Conservation (phyloP, 139 green algal genomes). For the Chlorella ohadii region DNA sequence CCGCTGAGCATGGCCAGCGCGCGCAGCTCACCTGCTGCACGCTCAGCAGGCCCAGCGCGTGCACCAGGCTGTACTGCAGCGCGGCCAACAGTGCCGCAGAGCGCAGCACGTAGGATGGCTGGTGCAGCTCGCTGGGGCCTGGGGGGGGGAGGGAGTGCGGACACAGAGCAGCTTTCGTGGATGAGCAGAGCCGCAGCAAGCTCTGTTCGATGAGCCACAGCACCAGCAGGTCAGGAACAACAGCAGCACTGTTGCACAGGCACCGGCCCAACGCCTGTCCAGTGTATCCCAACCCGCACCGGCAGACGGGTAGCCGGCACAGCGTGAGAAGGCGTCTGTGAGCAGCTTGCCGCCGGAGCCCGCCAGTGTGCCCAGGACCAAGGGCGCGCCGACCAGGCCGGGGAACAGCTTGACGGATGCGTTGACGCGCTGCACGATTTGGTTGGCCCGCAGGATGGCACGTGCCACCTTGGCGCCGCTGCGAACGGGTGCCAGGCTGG, state of each 20-base stretch:
- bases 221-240: too few species aligned
- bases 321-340: constrained; percentile 38
- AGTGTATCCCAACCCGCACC: neutral
- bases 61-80: constrained; percentile 45
- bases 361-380: constrained; percentile 60
- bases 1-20: constrained; percentile 28
- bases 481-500: constrained; percentile 22
- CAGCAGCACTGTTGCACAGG: too few species aligned
- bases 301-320: constrained; percentile 19
- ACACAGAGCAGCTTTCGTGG: too few species aligned
- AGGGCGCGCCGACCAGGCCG: constrained; percentile 46
- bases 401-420: constrained; percentile 43
- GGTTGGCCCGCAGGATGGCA: constrained; percentile 53
- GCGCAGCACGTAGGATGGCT: constrained; percentile 45
- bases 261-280: too few species aligned
- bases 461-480: constrained; percentile 2
- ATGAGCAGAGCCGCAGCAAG: too few species aligned
- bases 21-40: constrained; percentile 40
- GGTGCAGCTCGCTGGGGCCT: constrained; percentile 45
- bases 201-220: too few species aligned
- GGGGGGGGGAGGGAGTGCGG: neutral
- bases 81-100: constrained; percentile 30
- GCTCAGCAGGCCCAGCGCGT: constrained; percentile 44
- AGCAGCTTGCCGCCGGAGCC: constrained; percentile 54
- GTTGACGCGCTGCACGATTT: constrained; percentile 55